Base-by-base conservation (phyloP, 805 yeast genomes). In the Debaryomyces hansenii region DNA sequence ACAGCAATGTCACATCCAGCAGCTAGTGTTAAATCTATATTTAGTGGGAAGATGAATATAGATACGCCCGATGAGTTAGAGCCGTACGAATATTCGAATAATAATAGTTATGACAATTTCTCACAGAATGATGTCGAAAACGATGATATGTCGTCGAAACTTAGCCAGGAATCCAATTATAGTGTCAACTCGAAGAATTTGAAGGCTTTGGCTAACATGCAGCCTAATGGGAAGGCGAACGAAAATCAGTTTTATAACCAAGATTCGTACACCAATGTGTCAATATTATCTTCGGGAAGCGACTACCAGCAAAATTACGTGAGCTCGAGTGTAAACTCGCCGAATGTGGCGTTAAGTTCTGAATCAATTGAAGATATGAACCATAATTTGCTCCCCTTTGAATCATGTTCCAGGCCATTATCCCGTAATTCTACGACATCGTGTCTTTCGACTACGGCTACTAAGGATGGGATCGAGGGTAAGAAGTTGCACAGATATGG, bases 401-500 rank as follows among this genome's bases (percentile, higher is more conserved):
- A 27, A n/a, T 28, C 33, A 10, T 15, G 18, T 9, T 80, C 87
- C 1, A 70, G 87, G 37, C 85, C 86, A 0, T 57, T 79, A 16
- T 83, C 88, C 0, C 72, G 88, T 41, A 76, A 78, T 39, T 80
- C 86, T 20, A 77, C 78, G 15, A 80, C 87, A 0, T 82, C 88
- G 1, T 84, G 87, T 29, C 59, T 84, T n/a, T 83, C 89, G 0
- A 82, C 84, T 34, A 83, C 85, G 4, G 90, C 90, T 18, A 83
- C 87, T 14, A 84, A 85, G 54, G 90, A 85, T 60, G 90, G 90
- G 0, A 62, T 84, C 4, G 88, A 84, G 57, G 90, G 90, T 4
- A 77, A 78, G 49, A 65, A 78, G 40, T 68, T 80, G 37, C 80
- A 74, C 54, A 66, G 83, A 40, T 60, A 59, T 21, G 72, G 74